Base-by-base conservation (phyloP, 2,329 filamentous ascomycete species). In the Pseudocercospora fuligena region DNA sequence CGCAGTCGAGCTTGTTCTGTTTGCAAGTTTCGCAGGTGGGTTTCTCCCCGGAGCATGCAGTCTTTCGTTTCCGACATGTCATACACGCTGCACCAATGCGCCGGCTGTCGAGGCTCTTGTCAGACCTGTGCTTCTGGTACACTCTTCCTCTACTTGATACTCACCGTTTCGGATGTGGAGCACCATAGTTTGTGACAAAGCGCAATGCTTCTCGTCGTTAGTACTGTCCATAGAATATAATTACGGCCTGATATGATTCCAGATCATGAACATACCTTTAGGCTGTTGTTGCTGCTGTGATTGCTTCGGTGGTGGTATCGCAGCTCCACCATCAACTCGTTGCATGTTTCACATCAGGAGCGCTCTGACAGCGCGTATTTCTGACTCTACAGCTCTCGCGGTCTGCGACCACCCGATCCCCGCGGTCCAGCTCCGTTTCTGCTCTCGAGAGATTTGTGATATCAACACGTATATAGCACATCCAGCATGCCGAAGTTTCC, bases 171-270 rank as follows among this genome's bases (percentile, higher is more conserved):
- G 90, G 90, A 68, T 92, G 91, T 58, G 92, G 92, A 71, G 92
- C 90, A 69, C 92, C 91, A 80, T 93, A 90, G 74, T 90, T 93
- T 70, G 92, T 91, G 73, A 94, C 91, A 78, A 94, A 94, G 73
- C 91, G 90, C 53, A 79, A 61, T 11, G 70, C 69, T 67, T 74
- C 16, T 19, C 2, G 40, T 75, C 14, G 69, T 65, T 46, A 66
- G 67, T 21, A 53, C 66, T 47, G 29, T 64, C 36, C 65, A n/a
- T 56, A 12, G 25, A n/a, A 64, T 47, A n/a, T 65, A 33, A 5
- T 12, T n/a, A 14, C 3, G 5, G 36, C 5, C 14, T 16, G 14
- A 5, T 16, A 4, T 6, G 2, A n/a, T 3, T 5, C 14, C 2
- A 14, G 36, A 40, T 16, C 14, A 6, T 16, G 6, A 5, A 43